Conservation (phyloP, 2,329 filamentous ascomycete genomes). For the Aspergillus aculeatus region DNA sequence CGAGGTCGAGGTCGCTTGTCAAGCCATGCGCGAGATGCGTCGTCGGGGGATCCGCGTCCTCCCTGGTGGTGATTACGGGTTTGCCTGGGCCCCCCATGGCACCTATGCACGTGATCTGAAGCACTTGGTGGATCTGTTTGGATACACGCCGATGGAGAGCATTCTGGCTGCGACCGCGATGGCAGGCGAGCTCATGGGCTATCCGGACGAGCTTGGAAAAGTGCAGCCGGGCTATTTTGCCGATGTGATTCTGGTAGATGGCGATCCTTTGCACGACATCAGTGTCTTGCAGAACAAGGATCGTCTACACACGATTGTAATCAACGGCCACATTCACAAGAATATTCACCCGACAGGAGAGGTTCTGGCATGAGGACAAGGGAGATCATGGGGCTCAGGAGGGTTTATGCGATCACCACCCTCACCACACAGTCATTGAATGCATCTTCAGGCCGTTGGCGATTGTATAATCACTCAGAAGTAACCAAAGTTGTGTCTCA, state of each 20-base stretch:
- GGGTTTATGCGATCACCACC: too few species aligned
- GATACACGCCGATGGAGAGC: constrained; percentile 43
- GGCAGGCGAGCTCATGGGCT: constrained; percentile 21
- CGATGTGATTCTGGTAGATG: constrained; percentile 3
- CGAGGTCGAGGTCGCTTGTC: constrained; percentile 40
- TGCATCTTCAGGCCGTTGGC: too few species aligned
- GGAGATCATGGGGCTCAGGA: too few species aligned
- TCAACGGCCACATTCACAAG: constrained; percentile 1
- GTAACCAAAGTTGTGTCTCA: too few species aligned
- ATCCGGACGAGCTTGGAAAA: constrained; percentile 5
- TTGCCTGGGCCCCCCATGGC: constrained; percentile 48
- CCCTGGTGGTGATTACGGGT: constrained; percentile 47
- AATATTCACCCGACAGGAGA: not conserved
- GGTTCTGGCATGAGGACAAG: not conserved
- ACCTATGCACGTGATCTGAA: constrained; percentile 46
- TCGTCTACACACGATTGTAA: not conserved
- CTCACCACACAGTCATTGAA: too few species aligned
- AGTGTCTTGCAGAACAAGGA: not conserved
- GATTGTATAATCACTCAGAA: too few species aligned
- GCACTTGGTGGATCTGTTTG: constrained; percentile 47
- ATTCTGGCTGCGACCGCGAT: constrained; percentile 42
- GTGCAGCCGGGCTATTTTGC: constrained; percentile 6
- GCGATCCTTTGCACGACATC: not conserved
- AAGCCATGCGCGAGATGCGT: constrained; percentile 44
- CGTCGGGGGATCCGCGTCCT: constrained; percentile 45